Evolutionary conservation across 2,329 filamentous ascomycete genomes (phyloP).

Genomic region (Corynespora cassiicola): DNA sequence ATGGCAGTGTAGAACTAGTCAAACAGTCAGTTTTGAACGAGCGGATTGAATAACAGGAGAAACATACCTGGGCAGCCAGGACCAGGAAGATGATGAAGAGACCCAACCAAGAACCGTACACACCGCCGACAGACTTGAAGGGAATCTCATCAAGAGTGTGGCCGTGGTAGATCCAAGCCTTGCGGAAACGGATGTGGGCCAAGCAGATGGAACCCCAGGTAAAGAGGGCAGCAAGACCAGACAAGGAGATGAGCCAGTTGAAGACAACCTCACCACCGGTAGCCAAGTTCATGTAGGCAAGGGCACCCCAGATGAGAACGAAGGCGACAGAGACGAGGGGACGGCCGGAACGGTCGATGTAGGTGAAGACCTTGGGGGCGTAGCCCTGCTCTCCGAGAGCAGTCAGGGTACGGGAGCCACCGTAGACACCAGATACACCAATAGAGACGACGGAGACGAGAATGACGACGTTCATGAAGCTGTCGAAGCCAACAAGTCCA

Average conservation of each 20-base stretch:
- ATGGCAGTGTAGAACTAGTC: slow-evolving; percentile 49
- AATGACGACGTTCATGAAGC: slow-evolving; percentile 72
- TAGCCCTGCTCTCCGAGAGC: slow-evolving; percentile 64
- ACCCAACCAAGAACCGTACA: slow-evolving; percentile 50
- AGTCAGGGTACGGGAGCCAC: slow-evolving; percentile 63
- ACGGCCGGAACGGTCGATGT: slow-evolving; percentile 82
- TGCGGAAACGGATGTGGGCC: slow-evolving; percentile 90
- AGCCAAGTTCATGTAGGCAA: slow-evolving; percentile 70
- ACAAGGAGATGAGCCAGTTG: slow-evolving; percentile 79
- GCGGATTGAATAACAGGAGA: not conserved
- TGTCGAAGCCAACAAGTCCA: slow-evolving; percentile 65
- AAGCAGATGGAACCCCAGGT: slow-evolving; percentile 87
- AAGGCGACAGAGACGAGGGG: slow-evolving; percentile 76
- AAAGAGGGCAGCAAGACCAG: slow-evolving; percentile 76
- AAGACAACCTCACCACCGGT: slow-evolving; percentile 64
- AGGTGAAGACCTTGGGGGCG: slow-evolving; percentile 77
- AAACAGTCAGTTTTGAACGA: slow-evolving; percentile 1
- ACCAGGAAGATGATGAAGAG: slow-evolving; percentile 47
- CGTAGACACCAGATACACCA: slow-evolving; percentile 65
- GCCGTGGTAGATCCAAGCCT: slow-evolving; percentile 47
- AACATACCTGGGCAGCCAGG: slow-evolving; percentile 46
- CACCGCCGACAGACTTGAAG: slow-evolving; percentile 49
- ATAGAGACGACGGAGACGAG: slow-evolving; percentile 66
- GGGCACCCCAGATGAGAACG: slow-evolving; percentile 71
- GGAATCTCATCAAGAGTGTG: slow-evolving; percentile 53